phyloP scores from a whole-genome alignment of 495 filamentous ascomycete species.

The Trichoderma erinaceum region DNA sequence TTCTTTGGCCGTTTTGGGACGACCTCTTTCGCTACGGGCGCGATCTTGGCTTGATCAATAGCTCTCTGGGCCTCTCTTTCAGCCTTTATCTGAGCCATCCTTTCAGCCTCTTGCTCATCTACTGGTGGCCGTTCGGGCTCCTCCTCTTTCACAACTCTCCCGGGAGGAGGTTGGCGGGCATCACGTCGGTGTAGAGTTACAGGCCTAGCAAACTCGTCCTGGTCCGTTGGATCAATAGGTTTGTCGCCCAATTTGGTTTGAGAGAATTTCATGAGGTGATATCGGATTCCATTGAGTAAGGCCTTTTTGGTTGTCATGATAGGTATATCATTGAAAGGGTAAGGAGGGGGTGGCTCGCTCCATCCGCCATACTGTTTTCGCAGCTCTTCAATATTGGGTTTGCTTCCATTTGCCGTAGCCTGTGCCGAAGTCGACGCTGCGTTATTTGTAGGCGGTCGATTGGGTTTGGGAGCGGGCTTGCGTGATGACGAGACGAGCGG shows the following conservation, averaged over 20 bases:
- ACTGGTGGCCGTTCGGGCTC: slow-evolving; percentile 40
- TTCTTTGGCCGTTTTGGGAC: slow-evolving; percentile 53
- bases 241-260: slow-evolving; percentile 23
- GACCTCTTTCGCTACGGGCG: slow-evolving; percentile 53
- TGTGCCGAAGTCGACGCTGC: not conserved
- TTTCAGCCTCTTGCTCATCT: slow-evolving; percentile 64
- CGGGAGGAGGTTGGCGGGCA: slow-evolving; percentile 61
- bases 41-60: slow-evolving; percentile 80
- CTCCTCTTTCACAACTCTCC: slow-evolving; percentile 48
- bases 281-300: slow-evolving; percentile 70
- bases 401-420: not conserved
- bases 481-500: slow-evolving; percentile 5
- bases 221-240: slow-evolving; percentile 63
- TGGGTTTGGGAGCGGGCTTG: slow-evolving; percentile 1
- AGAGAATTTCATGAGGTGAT: slow-evolving; percentile 75
- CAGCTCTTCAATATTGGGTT: slow-evolving; percentile 23
- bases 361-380: slow-evolving; percentile 53
- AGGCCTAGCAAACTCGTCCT: slow-evolving; percentile 77
- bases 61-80: slow-evolving; percentile 78
- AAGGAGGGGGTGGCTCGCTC: slow-evolving; percentile 47
- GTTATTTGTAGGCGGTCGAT: not conserved
- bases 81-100: slow-evolving; percentile 54
- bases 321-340: slow-evolving; percentile 55
- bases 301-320: slow-evolving; percentile 74
- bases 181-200: slow-evolving; percentile 85